These are phyloP conservation scores for Boehmeria nivea DNA, from an alignment of 306 rosid species.

Conservation along the genomic window DNA sequence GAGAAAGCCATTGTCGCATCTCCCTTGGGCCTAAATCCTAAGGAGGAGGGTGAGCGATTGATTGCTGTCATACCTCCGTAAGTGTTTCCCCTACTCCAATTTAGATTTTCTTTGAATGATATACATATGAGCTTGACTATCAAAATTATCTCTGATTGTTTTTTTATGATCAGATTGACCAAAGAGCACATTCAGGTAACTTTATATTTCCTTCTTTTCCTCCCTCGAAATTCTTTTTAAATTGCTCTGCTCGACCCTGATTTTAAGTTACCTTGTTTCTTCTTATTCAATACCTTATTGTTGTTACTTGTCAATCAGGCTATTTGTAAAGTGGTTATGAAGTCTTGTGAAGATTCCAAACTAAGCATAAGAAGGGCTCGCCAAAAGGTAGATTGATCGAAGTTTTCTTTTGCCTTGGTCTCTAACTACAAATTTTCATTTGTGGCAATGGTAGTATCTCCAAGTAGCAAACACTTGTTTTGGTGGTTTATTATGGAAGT, in stretches of 20 bases:
- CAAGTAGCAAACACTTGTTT: neutral
- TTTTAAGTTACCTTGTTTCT: neutral
- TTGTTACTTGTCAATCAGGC: conserved; percentile 45
- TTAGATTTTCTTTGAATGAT: conserved; percentile 2
- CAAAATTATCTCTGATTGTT: conserved; percentile 15
- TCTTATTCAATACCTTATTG: conserved; percentile 8
- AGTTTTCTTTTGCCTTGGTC: neutral
- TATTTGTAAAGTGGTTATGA: conserved; percentile 64
- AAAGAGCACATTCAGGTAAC: conserved; percentile 87
- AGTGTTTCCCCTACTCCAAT: conserved; percentile 24
- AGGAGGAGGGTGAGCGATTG: conserved; percentile 75
- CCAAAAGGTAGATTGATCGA: conserved; percentile 58
- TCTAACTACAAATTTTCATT: neutral
- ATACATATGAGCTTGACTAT: neutral
- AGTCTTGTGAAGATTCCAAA: conserved; percentile 79
- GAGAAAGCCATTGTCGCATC: conserved; percentile 83
- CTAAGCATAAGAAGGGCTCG: conserved; percentile 87
- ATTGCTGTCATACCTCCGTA: conserved; percentile 94
- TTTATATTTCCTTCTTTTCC: conserved; percentile 1
- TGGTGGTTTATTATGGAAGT: too few relatives aligned
- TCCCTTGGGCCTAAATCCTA: conserved; percentile 84
- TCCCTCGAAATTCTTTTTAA: conserved; percentile 6
- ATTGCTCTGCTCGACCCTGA: neutral
- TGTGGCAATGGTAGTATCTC: too few relatives aligned
- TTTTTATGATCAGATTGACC: conserved; percentile 64